Evolutionary conservation across 179 eudicot species (phyloP).

Genomic region (Monotropa hypopitys): DNA sequence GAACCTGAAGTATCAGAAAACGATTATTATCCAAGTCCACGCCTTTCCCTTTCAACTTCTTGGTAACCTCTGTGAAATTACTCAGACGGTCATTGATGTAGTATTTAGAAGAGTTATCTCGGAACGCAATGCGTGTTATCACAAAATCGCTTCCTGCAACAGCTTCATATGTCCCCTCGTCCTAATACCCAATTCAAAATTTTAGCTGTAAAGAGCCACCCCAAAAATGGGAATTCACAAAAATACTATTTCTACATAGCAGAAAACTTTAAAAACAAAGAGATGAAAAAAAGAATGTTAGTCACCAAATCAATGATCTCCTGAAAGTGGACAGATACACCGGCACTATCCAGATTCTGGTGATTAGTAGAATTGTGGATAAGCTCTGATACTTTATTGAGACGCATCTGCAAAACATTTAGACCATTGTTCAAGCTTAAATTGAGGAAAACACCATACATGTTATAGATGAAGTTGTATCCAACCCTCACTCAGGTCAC

Average conservation of each 20-base stretch:
- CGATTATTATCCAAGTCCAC: conserved; percentile 97
- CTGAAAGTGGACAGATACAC: conserved; percentile 90
- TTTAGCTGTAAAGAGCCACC: background rate
- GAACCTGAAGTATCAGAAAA: conserved; percentile 91
- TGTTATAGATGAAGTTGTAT: background rate
- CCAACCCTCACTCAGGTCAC: background rate
- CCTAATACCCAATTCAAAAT: conserved; percentile 28
- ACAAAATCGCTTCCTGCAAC: conserved; percentile 84
- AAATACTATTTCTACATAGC: background rate
- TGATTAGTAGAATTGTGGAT: conserved; percentile 91
- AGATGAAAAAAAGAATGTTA: background rate
- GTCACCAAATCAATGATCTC: conserved; percentile 80
- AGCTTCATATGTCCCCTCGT: conserved; percentile 73
- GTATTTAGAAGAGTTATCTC: conserved; percentile 85
- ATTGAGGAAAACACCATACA: background rate
- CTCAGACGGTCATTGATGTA: conserved; percentile 62
- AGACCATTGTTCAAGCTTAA: background rate
- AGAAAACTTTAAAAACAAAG: background rate
- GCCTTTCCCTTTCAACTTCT: conserved; percentile 79
- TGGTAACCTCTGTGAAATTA: conserved; percentile 87
- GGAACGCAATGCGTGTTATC: conserved; percentile 74
- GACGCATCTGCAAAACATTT: conserved; percentile 62
- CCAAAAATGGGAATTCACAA: background rate
- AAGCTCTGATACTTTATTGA: conserved; percentile 94
- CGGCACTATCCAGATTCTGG: conserved; percentile 90